Percentiles rank a stretch among this genome's conserved stretches.
Conservation (phyloP, 306 rosid genomes). For the Prinsepia uniflora region DNA sequence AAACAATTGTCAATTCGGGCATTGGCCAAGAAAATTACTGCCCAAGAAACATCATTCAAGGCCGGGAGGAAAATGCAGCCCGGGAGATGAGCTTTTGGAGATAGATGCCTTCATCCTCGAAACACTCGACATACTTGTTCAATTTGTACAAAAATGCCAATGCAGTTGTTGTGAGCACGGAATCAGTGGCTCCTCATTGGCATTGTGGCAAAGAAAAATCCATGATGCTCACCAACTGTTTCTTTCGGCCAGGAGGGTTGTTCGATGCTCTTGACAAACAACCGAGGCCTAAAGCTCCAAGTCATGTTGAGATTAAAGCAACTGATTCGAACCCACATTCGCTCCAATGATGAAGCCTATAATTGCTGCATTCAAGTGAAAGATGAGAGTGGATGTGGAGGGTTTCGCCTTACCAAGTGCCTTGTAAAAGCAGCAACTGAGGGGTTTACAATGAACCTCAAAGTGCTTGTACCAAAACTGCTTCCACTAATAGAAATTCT, state of each 20-base stretch:
- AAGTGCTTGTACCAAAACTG: constrained; percentile 42
- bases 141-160: constrained; percentile 35
- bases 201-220: constrained; percentile 61
- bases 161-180: constrained; percentile 77
- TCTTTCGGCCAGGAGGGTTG: constrained; percentile 76
- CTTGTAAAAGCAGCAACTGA: constrained; percentile 59
- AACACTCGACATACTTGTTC: constrained; percentile 58
- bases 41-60: constrained; percentile 55
- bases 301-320: constrained; percentile 62
- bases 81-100: constrained; percentile 44
- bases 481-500: constrained; percentile 57
- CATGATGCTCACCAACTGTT: constrained; percentile 83
- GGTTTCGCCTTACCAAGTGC: constrained; percentile 63
- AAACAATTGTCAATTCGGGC: constrained; percentile 68
- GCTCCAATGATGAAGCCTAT: constrained; percentile 75
- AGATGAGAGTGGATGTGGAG: constrained; percentile 55
- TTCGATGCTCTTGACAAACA: constrained; percentile 69
- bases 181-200: constrained; percentile 76
- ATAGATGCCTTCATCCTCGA: constrained; percentile 69
- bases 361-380: constrained; percentile 71
- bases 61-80: constrained; percentile 41
- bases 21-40: constrained; percentile 70
- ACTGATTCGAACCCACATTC: constrained; percentile 59
- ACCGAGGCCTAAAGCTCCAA: constrained; percentile 22
- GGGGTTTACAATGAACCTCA: constrained; percentile 58